Evolutionary conservation across 257 asterid species (phyloP).

Genomic region (Gynochthodes officinalis): DNA sequence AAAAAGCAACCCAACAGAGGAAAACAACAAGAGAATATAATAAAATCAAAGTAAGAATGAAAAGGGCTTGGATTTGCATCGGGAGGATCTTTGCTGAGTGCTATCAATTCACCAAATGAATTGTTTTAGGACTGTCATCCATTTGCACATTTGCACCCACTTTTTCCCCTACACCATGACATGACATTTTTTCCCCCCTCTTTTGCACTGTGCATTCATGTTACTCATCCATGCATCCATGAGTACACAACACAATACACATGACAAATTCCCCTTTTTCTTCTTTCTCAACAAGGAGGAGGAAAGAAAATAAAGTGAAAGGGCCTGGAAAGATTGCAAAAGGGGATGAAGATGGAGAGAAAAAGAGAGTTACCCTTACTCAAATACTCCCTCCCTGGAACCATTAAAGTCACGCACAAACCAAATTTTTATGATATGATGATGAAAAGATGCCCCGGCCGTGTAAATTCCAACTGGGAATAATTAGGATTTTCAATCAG

Average conservation of each 20-base stretch:
- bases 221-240: constrained; percentile 11
- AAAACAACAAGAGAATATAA: neutral
- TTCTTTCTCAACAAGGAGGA: constrained; percentile 2
- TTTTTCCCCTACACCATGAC: constrained; percentile 41
- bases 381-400: constrained; percentile 4
- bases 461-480: constrained; percentile 30
- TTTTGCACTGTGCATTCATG: constrained; percentile 23
- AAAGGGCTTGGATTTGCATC: constrained; percentile 26
- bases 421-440: constrained; percentile 13
- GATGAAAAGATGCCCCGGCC: constrained; percentile 32
- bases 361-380: constrained; percentile 21
- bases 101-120: constrained; percentile 39
- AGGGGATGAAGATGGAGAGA: neutral
- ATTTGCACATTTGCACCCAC: constrained; percentile 47
- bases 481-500: constrained; percentile 41
- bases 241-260: too few relatives aligned
- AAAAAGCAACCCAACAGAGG: constrained; percentile 1
- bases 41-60: neutral
- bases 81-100: constrained; percentile 43
- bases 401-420: constrained; percentile 26
- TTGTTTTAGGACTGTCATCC: constrained; percentile 58
- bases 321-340: neutral
- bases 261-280: constrained; percentile 27
- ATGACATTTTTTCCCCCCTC: constrained; percentile 31
- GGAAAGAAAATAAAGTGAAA: neutral